Percentiles rank a stretch among this genome's conserved stretches.
Conservation (phyloP, 139 green algal genomes). For the Microglena sp. region DNA sequence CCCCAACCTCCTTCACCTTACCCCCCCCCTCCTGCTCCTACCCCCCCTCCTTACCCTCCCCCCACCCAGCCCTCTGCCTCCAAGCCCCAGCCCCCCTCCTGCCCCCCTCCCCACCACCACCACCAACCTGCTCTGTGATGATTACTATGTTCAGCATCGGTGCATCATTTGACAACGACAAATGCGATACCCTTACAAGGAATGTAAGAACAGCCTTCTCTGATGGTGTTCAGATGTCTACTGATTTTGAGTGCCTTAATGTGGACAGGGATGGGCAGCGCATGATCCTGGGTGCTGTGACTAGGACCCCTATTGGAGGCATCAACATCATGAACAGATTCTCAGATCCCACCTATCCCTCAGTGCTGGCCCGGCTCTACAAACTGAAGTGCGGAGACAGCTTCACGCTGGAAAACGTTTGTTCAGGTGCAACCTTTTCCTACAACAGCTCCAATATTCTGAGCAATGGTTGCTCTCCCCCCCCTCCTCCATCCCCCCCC, state of each 20-base stretch:
- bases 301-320: not conserved
- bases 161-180: not conserved
- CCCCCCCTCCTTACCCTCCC: not conserved
- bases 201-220: not conserved
- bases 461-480: slow-evolving; percentile 2
- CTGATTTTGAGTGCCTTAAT: not conserved
- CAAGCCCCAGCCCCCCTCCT: not conserved
- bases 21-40: not conserved
- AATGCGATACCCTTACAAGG: not conserved
- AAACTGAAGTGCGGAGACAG: not conserved
- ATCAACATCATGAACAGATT: slow-evolving; percentile 3
- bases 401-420: not conserved
- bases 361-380: not conserved
- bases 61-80: not conserved
- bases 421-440: not conserved
- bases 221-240: not conserved
- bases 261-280: not conserved
- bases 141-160: not conserved
- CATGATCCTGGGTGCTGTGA: not conserved
- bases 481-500: slow-evolving; percentile 2
- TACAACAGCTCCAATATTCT: slow-evolving; percentile 1
- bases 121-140: too few species aligned
- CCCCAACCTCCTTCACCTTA: not conserved
- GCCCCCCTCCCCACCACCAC: not conserved
- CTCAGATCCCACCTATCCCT: not conserved